A percentile compares a stretch with the other conserved stretches of the same genome.
Conservation (phyloP, 2,329 filamentous ascomycete genomes). For the Apiospora arundinis region DNA sequence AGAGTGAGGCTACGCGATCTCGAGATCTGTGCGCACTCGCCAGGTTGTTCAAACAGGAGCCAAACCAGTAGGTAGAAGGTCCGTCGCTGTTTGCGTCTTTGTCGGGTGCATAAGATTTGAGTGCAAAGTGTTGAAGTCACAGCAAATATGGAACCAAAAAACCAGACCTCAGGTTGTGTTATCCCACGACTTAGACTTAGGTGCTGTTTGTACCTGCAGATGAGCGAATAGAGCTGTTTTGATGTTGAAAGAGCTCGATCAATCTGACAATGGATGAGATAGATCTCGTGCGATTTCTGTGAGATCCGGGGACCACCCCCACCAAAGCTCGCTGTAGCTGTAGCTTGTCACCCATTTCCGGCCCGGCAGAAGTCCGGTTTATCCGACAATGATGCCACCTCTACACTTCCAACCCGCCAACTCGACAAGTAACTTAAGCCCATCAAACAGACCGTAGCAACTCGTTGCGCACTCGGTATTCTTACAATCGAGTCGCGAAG, state of each 20-base stretch:
- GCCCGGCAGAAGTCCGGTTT: constrained; percentile 18
- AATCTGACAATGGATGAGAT: neutral
- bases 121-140: neutral
- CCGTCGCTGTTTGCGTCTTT: neutral
- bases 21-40: neutral
- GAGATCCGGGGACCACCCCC: neutral
- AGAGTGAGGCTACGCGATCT: neutral
- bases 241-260: neutral
- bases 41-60: neutral
- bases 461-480: constrained; percentile 8
- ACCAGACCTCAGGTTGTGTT: neutral
- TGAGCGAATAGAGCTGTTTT: neutral
- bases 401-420: constrained; percentile 1
- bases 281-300: neutral
- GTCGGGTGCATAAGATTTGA: neutral
- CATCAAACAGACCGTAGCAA: constrained; percentile 9
- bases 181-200: neutral
- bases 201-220: neutral
- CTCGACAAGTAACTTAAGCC: neutral
- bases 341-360: neutral
- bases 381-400: constrained; percentile 17
- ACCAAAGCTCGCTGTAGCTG: neutral
- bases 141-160: neutral
- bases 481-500: neutral
- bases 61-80: neutral